Conservation (phyloP, 2,329 filamentous ascomycete species). For the Epichloe elymi region DNA sequence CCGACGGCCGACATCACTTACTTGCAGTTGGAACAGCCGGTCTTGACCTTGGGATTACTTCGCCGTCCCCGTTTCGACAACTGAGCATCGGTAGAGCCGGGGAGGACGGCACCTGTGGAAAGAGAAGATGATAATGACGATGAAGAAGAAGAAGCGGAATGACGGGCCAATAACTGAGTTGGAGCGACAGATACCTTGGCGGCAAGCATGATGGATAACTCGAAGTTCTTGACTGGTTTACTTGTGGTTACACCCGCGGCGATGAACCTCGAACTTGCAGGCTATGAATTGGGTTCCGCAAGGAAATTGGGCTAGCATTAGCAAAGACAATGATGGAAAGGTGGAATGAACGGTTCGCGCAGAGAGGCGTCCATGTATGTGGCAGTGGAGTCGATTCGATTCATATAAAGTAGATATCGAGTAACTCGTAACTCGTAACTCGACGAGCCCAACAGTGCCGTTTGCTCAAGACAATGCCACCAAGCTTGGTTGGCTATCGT, state of each 20-base stretch:
- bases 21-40: slow-evolving; percentile 57
- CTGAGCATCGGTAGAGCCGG: background rate
- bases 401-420: too few species aligned
- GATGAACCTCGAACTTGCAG: background rate
- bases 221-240: background rate
- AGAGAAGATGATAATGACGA: background rate
- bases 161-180: background rate
- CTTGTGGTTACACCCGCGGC: background rate
- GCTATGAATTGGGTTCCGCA: background rate
- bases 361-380: background rate
- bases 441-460: too few species aligned
- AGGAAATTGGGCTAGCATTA: background rate
- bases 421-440: too few species aligned
- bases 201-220: background rate
- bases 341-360: background rate
- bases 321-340: background rate
- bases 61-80: slow-evolving; percentile 31
- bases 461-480: too few species aligned
- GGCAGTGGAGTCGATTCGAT: background rate
- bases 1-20: slow-evolving; percentile 24
- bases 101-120: background rate
- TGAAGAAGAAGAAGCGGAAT: background rate
- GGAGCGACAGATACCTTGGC: background rate
- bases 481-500: too few species aligned
- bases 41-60: slow-evolving; percentile 51